phyloP scores from a whole-genome alignment of 805 yeast species.

The Zygotorulaspora danielsina region DNA sequence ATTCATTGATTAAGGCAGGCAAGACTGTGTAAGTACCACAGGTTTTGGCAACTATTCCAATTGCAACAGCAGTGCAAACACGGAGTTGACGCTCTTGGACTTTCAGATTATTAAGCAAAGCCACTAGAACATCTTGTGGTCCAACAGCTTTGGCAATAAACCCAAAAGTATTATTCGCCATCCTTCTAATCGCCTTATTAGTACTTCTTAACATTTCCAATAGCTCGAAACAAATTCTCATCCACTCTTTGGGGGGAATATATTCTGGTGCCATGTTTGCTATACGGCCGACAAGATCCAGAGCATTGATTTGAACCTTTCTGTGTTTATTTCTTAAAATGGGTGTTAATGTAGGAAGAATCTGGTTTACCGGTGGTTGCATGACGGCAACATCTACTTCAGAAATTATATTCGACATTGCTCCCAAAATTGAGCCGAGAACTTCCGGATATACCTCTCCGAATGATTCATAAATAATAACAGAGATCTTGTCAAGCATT shows the following conservation, averaged over 20 bases:
- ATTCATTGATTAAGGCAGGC: conserved; percentile 95
- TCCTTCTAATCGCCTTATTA: conserved; percentile 67
- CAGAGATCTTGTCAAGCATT: conserved; percentile 61
- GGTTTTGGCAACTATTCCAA: conserved; percentile 91
- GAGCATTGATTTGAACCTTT: conserved; percentile 81
- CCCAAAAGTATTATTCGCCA: conserved; percentile 90
- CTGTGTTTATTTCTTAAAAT: conserved; percentile 85
- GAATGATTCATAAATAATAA: conserved; percentile 79
- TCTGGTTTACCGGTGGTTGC: conserved; percentile 78
- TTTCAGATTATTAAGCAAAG: conserved; percentile 74
- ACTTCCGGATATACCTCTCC: conserved; percentile 97
- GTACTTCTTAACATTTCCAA: conserved; percentile 84
- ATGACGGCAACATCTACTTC: conserved; percentile 56
- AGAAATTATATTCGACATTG: conserved; percentile 58
- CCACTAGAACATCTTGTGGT: conserved; percentile 87
- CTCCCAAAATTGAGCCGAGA: conserved; percentile 75
- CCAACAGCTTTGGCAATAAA: conserved; percentile 88
- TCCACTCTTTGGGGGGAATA: conserved; percentile 93
- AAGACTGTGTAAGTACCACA: conserved; percentile 91
- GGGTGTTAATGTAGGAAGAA: conserved; percentile 86
- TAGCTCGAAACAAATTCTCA: conserved; percentile 88
- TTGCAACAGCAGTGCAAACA: conserved; percentile 96
- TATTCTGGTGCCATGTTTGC: conserved; percentile 77
- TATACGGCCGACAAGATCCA: conserved; percentile 73
- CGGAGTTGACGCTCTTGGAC: conserved; percentile 95